Base-by-base conservation (phyloP, 495 filamentous ascomycete species). In the Hypoxylon fragiforme region DNA sequence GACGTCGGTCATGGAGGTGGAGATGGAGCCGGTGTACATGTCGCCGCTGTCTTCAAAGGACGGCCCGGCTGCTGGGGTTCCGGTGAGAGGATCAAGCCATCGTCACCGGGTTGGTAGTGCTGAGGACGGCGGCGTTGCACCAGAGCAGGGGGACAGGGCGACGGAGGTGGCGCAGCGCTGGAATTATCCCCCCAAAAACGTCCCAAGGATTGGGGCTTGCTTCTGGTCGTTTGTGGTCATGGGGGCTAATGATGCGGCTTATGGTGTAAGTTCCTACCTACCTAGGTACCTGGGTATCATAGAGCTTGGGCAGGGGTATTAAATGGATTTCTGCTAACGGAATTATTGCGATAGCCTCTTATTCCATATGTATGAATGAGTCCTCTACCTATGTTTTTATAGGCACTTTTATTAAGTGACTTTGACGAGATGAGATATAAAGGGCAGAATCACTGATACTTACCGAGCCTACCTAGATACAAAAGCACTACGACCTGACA, bases 221-320 rank as follows among this genome's bases (percentile, higher is more conserved):
- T 84, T 89, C 57, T 89, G 81, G 76, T 75, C 72, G 38, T 94
- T 96, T 61, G 72, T 90, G 11, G 80, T 89, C 3, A 85, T 94
- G 82, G 91, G 91, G 5, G 78, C 82, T 62, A 94, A 90, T 66
- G 91, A 96, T 74, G 87, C 85, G 14, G 86, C 87, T 1, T 87
- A 86, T 58, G 90, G 90, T 35, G 88, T 89, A 72, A 76, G 83
- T 69, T 24, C 21, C 35, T 7, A 12, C n/a, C n/a, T n/a, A n/a
- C n/a, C n/a, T n/a, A n/a, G n/a, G n/a, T n/a, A n/a, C n/a, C n/a
- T n/a, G n/a, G n/a, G n/a, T n/a, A n/a, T 41, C 6, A 2, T 32
- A 19, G 16, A 57, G 38, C 18, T 32, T 9, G 18, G n/a, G 7
- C 35, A 52, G 3, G n/a, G n/a, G n/a, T 19, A 21, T 31, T 18